Base-by-base conservation (phyloP, 2,329 filamentous ascomycete genomes). In the Emmonsiellopsis sp. region DNA sequence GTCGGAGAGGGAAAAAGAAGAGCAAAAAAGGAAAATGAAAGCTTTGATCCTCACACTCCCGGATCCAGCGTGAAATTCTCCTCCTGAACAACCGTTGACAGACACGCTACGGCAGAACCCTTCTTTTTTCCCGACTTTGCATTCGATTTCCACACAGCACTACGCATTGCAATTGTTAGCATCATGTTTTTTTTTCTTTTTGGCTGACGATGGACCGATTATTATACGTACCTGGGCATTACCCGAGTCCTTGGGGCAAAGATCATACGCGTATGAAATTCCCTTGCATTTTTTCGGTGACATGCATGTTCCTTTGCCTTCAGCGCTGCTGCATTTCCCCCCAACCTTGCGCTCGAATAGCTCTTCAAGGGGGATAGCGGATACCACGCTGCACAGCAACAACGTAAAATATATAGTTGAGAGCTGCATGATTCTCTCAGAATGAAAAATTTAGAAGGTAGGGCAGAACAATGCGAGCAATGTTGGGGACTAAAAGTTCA, bases 101-200 rank as follows among this genome's bases (percentile, higher is more conserved):
- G 38, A 43, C n/a, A n/a, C n/a, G 8, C 41, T 54, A 38, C 40
- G 38, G 13, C 53, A 54, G 11, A 40, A 34, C 2, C 53, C 53
- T 11, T 20, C 15, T 30, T 42, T 41, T 1, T 40, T 48, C 7
- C 42, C 53, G 13, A 42, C 48, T 32, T 45, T 46, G 32, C 53
- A 54, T 30, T 50, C 31, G 7, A 54, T 32, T 40, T 51, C 38
- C 20, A 54, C 53, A 16, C 53, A 54, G 53, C 53, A 54, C 53
- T 54, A 26, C 11, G 32, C 7, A 41, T 26, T 26, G 10, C 13
- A 50, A 16, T 11, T 48, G 20, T 32, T 34, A 31, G 30, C 15
- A 49, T 49, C 6, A 16, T 50, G 7, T 3, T 10, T 50, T 48
- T 34, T 7, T 48, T 50, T 48, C 13, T 7, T 48, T 32, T 15